Conservation (phyloP, 208 protist species). For the Tetramitus jugosus region DNA sequence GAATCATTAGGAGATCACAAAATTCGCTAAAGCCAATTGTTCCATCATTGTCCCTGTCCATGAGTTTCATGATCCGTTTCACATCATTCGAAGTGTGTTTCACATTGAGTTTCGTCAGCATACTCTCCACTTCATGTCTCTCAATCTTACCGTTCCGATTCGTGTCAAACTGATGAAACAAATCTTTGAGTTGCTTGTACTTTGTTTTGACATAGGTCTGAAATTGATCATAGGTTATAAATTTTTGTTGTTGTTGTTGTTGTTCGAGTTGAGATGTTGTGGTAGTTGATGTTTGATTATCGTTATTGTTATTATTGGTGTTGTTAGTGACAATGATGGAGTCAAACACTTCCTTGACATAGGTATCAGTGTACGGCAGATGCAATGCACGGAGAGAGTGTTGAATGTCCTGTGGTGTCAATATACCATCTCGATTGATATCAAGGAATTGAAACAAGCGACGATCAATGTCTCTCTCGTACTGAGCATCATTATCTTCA, state of each 20-base stretch:
- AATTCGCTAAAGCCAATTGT: background rate
- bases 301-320: background rate
- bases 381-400: background rate
- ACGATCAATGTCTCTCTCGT: too few species aligned
- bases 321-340: background rate
- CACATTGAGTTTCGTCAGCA: background rate
- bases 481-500: too few species aligned
- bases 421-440: background rate
- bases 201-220: too few species aligned
- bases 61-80: background rate
- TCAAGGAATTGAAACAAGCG: background rate
- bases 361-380: background rate
- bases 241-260: background rate
- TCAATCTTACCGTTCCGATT: too few species aligned
- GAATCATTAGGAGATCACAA: background rate
- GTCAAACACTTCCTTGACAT: background rate
- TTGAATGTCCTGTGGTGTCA: background rate
- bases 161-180: too few species aligned
- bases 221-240: too few species aligned
- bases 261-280: too few species aligned
- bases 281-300: background rate
- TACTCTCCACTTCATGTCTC: too few species aligned
- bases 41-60: background rate
- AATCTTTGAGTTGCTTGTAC: too few species aligned
- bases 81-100: background rate